Evolutionary conservation across 192 early-diverging fungal species (phyloP).

Genomic region (Backusella luteola): DNA sequence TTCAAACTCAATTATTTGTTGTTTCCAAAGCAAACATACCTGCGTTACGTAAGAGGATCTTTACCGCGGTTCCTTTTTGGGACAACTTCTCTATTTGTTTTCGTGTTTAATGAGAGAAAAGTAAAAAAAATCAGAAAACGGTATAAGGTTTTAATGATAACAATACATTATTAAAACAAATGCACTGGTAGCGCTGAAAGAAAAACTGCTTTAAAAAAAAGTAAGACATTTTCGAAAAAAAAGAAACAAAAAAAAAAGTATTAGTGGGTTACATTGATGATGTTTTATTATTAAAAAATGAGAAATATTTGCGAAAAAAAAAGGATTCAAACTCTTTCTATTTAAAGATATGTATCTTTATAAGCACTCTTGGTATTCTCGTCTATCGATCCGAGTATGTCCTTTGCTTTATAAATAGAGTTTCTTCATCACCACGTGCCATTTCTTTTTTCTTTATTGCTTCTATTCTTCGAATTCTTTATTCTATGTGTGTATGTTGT

Average conservation of each 20-base stretch:
- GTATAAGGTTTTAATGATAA: too few relatives aligned
- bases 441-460: background rate
- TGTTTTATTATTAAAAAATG: constrained; percentile 2
- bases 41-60: background rate
- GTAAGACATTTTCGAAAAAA: background rate
- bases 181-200: background rate
- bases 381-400: background rate
- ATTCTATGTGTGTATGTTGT: background rate
- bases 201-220: background rate
- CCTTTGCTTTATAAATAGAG: background rate
- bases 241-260: background rate
- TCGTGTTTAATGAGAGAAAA: background rate
- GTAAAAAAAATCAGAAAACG: background rate
- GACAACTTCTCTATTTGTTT: background rate
- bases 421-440: background rate
- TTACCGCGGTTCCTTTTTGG: background rate
- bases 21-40: background rate
- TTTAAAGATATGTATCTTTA: background rate
- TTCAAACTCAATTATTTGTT: background rate
- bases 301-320: background rate
- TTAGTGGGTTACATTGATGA: background rate
- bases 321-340: background rate
- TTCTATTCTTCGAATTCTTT: background rate
- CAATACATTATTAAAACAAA: background rate
- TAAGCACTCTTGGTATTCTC: background rate